Evolutionary conservation across 805 yeast species (phyloP), one percentile per base, ranked within the genome.

Genomic region (Pichia pseudocactophila): DNA sequence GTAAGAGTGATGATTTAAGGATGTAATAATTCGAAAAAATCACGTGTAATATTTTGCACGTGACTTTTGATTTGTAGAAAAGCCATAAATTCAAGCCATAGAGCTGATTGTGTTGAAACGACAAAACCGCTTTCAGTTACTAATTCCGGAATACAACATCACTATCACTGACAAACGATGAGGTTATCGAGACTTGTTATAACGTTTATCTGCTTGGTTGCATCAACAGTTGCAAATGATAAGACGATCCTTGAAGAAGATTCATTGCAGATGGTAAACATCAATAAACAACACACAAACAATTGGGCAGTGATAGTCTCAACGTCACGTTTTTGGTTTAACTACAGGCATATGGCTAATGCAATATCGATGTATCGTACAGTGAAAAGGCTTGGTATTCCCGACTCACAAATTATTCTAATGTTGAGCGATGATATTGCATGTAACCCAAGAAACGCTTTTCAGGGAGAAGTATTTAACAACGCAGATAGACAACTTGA

Each of bases 391-490:
- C 65, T 92, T 40, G 99, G 98, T 2, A 92, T 92, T 20, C 99
- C 99, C 0, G 98, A 92, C 64, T 88, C 96, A 2, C 97, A 92
- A 58, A 92, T 92, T 58, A 89, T 92, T 36, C 68, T 92, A 53
- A 92, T 92, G 97, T 66, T 92, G 40, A 83, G 96, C 36, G 99
- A 92, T 63, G 99, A 92, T 60, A 83, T 90, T 39, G 96, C 97
- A 3, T 92, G 99, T 61, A 92, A 92, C 59, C 88, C 98, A 4
- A 70, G 99, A 50, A 92, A 92, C 60, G 80, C 96, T 30, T 90
- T 87, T 55, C 96, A 97, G 0, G 99, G 96, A 1, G 82, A 95
- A 3, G 96, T 92, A 7, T 92, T 82, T 73, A 92, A 92, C 59
- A 90, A 89, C 58, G 85, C 83, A 58, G 95, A 88, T 61, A 82